Conservation (phyloP, 331 rosid genomes). For the Pyrus hybrid region DNA sequence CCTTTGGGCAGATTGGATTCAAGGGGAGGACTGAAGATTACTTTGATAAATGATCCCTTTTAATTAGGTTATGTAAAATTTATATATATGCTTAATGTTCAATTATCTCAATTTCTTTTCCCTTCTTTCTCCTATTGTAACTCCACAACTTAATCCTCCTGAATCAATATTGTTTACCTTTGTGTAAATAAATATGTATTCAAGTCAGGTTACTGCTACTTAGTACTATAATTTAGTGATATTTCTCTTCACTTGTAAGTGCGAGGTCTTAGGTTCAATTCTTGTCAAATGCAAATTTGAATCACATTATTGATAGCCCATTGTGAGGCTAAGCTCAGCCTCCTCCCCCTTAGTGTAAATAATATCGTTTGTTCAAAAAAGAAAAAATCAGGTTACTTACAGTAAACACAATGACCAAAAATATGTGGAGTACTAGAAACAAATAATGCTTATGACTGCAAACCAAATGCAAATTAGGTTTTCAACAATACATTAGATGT, state of each 20-base stretch:
- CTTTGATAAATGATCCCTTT: constrained; percentile 27
- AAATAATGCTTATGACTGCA: neutral
- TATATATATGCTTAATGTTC: constrained; percentile 9
- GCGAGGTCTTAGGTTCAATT: rapidly evolving
- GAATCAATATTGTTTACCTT: neutral
- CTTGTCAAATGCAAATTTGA: too few relatives aligned
- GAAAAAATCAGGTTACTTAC: neutral
- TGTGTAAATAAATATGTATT: neutral
- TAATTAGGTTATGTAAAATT: constrained; percentile 2
- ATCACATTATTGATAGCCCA: too few relatives aligned
- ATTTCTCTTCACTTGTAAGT: too few relatives aligned
- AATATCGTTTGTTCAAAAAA: too few relatives aligned
- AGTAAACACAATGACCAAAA: neutral
- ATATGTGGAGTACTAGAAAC: neutral
- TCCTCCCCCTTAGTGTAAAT: too few relatives aligned
- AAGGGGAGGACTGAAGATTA: constrained; percentile 87
- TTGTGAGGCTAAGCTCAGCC: too few relatives aligned
- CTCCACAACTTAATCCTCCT: neutral
- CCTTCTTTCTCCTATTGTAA: neutral
- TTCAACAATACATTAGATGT: neutral
- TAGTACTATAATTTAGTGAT: too few relatives aligned
- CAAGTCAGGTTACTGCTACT: neutral
- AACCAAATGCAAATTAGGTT: neutral
- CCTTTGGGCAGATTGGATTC: constrained; percentile 96
- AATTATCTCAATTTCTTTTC: neutral